Evolutionary conservation across 73 alveolate genomes (phyloP).

Genomic region (Breviolum minutum): DNA sequence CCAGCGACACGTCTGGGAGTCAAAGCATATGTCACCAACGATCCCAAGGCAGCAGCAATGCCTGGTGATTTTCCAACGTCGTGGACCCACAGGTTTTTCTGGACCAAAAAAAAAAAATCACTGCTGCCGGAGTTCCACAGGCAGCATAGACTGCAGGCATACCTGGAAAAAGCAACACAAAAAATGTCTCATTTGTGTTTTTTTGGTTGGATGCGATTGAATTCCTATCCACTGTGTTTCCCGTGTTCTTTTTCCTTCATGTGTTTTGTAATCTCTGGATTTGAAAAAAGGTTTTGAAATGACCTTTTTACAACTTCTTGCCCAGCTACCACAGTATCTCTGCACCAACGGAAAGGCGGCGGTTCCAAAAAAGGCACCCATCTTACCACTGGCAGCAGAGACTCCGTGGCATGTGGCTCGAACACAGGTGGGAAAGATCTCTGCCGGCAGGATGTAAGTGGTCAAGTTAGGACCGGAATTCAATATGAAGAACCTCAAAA

Average conservation of each 20-base stretch:
- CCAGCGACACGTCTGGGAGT: constrained; percentile 40
- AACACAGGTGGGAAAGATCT: constrained; percentile 69
- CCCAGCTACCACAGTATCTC: background rate
- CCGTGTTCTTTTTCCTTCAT: too few species aligned
- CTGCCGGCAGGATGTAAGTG: constrained; percentile 71
- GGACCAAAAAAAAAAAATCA: background rate
- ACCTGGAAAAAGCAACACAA: background rate
- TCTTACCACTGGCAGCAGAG: constrained; percentile 70
- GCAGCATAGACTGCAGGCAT: constrained; percentile 46
- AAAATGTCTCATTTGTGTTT: background rate
- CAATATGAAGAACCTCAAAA: background rate
- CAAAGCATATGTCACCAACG: constrained; percentile 13
- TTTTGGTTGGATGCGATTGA: background rate
- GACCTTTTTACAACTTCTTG: background rate
- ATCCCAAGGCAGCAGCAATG: background rate
- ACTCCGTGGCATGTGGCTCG: constrained; percentile 78
- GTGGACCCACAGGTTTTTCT: background rate
- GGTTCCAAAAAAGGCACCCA: constrained; percentile 73
- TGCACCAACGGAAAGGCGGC: constrained; percentile 65
- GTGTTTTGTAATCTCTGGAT: too few species aligned
- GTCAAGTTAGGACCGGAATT: constrained; percentile 76
- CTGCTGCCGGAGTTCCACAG: background rate
- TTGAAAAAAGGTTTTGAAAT: background rate
- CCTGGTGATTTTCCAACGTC: background rate
- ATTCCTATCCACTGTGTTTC: too few species aligned